phyloP scores from a whole-genome alignment of 208 protist species.

The Leishmania tropica region DNA sequence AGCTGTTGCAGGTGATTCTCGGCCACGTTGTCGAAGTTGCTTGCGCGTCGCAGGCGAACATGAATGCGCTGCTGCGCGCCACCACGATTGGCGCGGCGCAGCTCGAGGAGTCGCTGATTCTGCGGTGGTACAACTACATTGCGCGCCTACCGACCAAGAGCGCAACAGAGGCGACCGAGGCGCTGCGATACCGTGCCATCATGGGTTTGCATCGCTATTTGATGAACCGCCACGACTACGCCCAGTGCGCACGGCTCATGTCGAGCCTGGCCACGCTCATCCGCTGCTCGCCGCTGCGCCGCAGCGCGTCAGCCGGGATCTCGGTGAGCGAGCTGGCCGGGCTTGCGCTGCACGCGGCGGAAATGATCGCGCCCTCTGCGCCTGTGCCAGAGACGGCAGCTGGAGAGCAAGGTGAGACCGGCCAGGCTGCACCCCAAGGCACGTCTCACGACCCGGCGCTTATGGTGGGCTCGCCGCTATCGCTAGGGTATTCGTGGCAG shows the following conservation, averaged over 20 bases:
- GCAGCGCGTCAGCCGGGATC: slow-evolving; percentile 29
- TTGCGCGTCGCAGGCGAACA: slow-evolving; percentile 46
- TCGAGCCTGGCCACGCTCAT: slow-evolving; percentile 65
- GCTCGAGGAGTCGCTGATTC: slow-evolving; percentile 50
- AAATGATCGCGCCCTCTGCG: slow-evolving; percentile 54
- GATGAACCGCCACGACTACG: slow-evolving; percentile 77
- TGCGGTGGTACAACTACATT: slow-evolving; percentile 68
- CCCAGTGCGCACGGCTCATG: slow-evolving; percentile 75
- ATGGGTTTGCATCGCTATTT: slow-evolving; percentile 76
- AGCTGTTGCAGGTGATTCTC: slow-evolving; percentile 42
- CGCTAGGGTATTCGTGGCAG: slow-evolving; percentile 44
- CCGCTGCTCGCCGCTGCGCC: slow-evolving; percentile 68
- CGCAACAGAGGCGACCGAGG: slow-evolving; percentile 46
- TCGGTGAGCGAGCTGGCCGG: slow-evolving; percentile 60
- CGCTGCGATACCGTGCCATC: slow-evolving; percentile 55
- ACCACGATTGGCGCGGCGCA: slow-evolving; percentile 30
- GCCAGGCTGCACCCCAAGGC: neutral
- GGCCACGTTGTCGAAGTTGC: slow-evolving; percentile 44
- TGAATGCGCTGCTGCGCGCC: slow-evolving; percentile 42
- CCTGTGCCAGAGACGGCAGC: slow-evolving; percentile 20
- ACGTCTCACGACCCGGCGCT: slow-evolving; percentile 1
- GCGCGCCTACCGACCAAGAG: slow-evolving; percentile 65
- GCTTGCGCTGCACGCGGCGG: slow-evolving; percentile 68
- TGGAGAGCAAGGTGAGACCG: slow-evolving; percentile 1
- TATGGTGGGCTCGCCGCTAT: slow-evolving; percentile 33